Evolutionary conservation across 495 filamentous ascomycete genomes (phyloP).

Genomic region (Penicillium antarcticum): DNA sequence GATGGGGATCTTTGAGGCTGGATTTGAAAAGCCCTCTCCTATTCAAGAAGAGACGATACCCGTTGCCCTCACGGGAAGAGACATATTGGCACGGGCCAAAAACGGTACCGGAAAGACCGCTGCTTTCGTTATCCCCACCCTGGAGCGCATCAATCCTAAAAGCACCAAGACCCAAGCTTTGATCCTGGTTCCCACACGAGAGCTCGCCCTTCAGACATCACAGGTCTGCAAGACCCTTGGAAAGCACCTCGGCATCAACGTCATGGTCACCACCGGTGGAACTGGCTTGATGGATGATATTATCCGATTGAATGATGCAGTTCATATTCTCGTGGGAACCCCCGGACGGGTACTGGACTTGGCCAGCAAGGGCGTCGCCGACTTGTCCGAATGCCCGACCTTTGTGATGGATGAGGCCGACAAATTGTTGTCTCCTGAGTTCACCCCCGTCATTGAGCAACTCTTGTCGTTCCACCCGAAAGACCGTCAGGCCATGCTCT

Average conservation of each 20-base stretch:
- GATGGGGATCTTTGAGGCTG: conserved; percentile 99
- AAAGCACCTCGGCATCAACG: conserved; percentile 93
- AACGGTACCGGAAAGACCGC: conserved; percentile 99
- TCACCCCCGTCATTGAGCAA: conserved; percentile 96
- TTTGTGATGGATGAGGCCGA: conserved; percentile 99
- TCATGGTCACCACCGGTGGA: conserved; percentile 98
- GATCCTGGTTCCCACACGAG: conserved; percentile 93
- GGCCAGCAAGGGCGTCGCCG: conserved; percentile 90
- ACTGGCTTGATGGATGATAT: conserved; percentile 95
- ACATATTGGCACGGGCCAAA: conserved; percentile 94
- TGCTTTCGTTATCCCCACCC: conserved; percentile 92
- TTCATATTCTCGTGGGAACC: conserved; percentile 97
- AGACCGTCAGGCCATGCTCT: conserved; percentile 97
- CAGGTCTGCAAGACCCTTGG: conserved; percentile 98
- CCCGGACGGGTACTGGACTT: conserved; percentile 93
- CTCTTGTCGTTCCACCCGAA: conserved; percentile 89
- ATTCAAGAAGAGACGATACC: conserved; percentile 99
- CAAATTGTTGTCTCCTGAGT: conserved; percentile 93
- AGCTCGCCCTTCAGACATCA: conserved; percentile 97
- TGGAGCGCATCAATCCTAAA: conserved; percentile 94
- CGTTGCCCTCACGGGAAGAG: conserved; percentile 88
- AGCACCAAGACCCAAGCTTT: conserved; percentile 92
- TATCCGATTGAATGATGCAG: conserved; percentile 85
- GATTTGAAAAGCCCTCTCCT: conserved; percentile 96
- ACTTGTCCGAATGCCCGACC: conserved; percentile 92